Evolutionary conservation across 2,329 filamentous ascomycete species (phyloP), one percentile per base, ranked within the genome.

Genomic region (Talaromyces sp.): DNA sequence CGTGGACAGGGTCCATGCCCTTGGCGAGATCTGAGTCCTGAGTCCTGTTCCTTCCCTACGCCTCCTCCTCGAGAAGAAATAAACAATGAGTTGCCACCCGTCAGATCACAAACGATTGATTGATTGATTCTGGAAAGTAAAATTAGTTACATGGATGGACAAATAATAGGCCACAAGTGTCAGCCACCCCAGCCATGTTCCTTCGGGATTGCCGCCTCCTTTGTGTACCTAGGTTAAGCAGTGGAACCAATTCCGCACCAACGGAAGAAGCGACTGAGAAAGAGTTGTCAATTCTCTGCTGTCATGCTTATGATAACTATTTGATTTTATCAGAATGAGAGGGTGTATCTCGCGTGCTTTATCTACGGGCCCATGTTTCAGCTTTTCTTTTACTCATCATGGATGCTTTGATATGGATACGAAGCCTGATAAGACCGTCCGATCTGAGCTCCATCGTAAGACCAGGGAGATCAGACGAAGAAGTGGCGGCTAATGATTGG

Each of bases 231-330:
- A 33, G 45, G 45, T 21, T 33, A 19, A 35, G n/a, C 43, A 19
- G 11, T 17, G 6, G 5, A 19, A 5, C 21, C 21, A 22, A n/a
- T n/a, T 45, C 41, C 41, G 25, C 43, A 28, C n/a, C n/a, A 7
- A 46, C 48, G 35, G 21, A 35, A 35, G 17, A 17, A 6, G 6
- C 50, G 22, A 25, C 25, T n/a, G 33, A 52, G 48, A 36, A 37
- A 22, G 33, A 37, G 31, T 53, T 40, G 21, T 40, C 50, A 53
- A 41, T 53, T 53, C 36, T 33, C 22, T 53, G 51, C 39, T 53
- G 51, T 53, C 51, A 53, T 21, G 43, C 2, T 11, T 33, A 33
- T 46, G 43, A 31, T 19, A 11, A 11, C 28, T 13, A 46, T 45
- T 22, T 46, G 43, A 6, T 10, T 25, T n/a, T 51, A 51, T 25